A percentile compares a stretch with the other conserved stretches of the same genome.
Evolutionary conservation across 305 asterid genomes (phyloP).

Genomic region (Nicotiana rustica): DNA sequence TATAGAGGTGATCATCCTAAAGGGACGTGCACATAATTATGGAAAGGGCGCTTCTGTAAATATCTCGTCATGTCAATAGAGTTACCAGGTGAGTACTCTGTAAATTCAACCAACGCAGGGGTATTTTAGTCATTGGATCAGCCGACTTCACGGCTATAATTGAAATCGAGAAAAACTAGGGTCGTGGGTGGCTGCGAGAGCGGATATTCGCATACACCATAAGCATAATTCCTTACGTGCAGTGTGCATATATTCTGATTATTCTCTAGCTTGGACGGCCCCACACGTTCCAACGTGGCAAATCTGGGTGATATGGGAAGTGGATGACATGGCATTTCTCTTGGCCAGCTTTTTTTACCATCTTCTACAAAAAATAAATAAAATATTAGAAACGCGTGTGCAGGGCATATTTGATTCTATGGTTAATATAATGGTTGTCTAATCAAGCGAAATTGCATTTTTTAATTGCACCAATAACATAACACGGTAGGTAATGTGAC

Average conservation of each 20-base stretch:
- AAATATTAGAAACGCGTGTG: conserved; percentile 2
- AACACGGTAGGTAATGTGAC: not conserved
- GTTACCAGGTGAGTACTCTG: not conserved
- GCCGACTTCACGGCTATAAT: conserved; percentile 39
- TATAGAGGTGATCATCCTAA: no score
- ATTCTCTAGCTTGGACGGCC: not conserved
- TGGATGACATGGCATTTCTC: conserved; percentile 49
- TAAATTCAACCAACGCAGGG: conserved; percentile 12
- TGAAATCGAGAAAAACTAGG: not conserved
- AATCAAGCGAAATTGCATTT: not conserved
- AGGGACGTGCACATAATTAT: not conserved
- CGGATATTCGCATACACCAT: conserved; percentile 68
- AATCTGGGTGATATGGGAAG: not conserved
- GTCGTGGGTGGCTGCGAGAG: not conserved
- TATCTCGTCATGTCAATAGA: not conserved
- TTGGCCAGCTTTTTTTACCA: conserved; percentile 31
- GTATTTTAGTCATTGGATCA: conserved; percentile 38
- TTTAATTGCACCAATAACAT: not conserved
- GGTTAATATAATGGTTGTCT: conserved; percentile 41
- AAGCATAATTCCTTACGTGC: conserved; percentile 63
- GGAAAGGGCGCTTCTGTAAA: conserved; percentile 41
- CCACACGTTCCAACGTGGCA: conserved; percentile 36
- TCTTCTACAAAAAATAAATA: not conserved
- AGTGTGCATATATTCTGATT: conserved; percentile 43
- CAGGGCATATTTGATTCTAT: conserved; percentile 35